These are phyloP conservation scores for Telfairia occidentalis DNA, from an alignment of 331 rosid species.

Conservation along the genomic window DNA sequence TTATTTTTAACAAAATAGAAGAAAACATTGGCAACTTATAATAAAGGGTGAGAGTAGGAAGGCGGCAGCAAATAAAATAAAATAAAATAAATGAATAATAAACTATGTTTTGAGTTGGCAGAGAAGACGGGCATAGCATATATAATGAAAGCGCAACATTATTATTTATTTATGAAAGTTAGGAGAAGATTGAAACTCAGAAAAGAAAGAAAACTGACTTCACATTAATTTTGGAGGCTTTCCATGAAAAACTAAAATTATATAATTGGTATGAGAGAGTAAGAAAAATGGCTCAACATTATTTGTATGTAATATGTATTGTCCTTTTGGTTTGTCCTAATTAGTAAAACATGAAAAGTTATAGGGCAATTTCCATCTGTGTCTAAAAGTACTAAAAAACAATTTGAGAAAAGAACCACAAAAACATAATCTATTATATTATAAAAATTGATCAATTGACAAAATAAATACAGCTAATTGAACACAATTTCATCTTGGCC, in stretches of 20 bases:
- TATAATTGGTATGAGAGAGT: too few relatives aligned
- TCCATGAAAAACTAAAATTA: too few relatives aligned
- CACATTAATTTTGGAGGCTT: background rate
- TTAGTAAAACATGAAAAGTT: background rate
- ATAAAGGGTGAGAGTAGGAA: background rate
- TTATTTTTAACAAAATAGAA: too few relatives aligned
- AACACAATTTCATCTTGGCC: background rate
- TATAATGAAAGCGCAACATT: background rate
- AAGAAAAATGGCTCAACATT: too few relatives aligned
- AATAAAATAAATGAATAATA: background rate
- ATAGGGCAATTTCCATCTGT: background rate
- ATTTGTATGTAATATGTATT: background rate
- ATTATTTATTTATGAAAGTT: background rate
- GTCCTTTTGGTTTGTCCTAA: background rate
- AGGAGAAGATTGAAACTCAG: background rate
- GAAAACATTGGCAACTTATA: too few relatives aligned
- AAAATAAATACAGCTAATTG: background rate
- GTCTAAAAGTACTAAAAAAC: background rate
- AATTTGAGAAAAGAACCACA: background rate
- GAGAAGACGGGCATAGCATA: background rate
- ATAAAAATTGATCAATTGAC: background rate
- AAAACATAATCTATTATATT: background rate
- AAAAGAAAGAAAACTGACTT: background rate
- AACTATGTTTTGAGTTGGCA: background rate
- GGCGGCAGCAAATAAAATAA: background rate